Evolutionary conservation across 2,329 filamentous ascomycete genomes (phyloP).

Genomic region (Diaporthe amygdali): DNA sequence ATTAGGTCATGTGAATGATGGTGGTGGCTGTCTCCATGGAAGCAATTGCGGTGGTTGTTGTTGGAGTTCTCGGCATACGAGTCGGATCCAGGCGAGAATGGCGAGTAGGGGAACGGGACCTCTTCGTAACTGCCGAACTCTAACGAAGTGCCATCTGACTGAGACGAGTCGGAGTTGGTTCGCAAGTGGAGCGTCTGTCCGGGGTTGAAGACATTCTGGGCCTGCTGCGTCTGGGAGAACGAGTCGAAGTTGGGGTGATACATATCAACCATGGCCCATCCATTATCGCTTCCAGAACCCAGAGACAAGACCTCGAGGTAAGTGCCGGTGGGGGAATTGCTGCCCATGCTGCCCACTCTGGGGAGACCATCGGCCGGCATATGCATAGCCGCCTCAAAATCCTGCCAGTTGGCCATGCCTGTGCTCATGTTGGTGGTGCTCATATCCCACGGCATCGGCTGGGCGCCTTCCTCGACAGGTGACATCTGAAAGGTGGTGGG

Average conservation of each 20-base stretch:
- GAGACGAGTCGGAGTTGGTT: conserved; percentile 84
- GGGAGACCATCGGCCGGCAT: conserved; percentile 48
- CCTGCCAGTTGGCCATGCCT: conserved; percentile 77
- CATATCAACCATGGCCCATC: conserved; percentile 83
- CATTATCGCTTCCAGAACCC: conserved; percentile 80
- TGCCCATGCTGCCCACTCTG: conserved; percentile 52
- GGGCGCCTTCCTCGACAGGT: conserved; percentile 59
- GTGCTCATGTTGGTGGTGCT: conserved; percentile 62
- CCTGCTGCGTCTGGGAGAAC: conserved; percentile 59
- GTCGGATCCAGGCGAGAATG: conserved; percentile 85
- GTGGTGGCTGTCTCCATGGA: conserved; percentile 60
- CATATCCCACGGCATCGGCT: conserved; percentile 32
- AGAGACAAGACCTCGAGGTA: conserved; percentile 88
- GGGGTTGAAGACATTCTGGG: conserved; percentile 83
- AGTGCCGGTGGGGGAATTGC: conserved; percentile 76
- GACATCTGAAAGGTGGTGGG: conserved; percentile 64
- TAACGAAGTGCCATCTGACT: conserved; percentile 71
- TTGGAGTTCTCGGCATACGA: conserved; percentile 66
- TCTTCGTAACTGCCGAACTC: conserved; percentile 84
- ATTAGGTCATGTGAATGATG: conserved; percentile 56
- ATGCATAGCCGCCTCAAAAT: conserved; percentile 71
- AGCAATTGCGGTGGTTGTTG: conserved; percentile 66
- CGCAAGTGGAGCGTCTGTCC: conserved; percentile 88
- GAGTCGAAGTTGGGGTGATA: conserved; percentile 75
- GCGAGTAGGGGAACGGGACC: conserved; percentile 73